A percentile compares a stretch with the other conserved stretches of the same genome.
Evolutionary conservation across 2,329 filamentous ascomycete species (phyloP).

Genomic region (Calcarisporium arbuscula): DNA sequence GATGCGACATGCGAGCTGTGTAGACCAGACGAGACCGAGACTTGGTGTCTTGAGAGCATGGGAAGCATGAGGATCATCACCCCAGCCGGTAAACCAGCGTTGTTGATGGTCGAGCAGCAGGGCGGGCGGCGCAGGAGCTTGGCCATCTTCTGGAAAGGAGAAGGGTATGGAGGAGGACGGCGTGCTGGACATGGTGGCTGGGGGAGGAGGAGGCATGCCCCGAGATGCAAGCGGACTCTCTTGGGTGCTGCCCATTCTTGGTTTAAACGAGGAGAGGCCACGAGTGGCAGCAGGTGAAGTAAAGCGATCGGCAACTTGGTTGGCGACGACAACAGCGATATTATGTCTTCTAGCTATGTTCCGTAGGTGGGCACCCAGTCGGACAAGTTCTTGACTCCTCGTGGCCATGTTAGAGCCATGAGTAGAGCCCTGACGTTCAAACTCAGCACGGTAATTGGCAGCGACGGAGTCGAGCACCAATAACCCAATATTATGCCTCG

Average conservation of each 20-base stretch:
- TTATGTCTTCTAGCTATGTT: slow-evolving; percentile 67
- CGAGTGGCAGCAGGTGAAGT: slow-evolving; percentile 9
- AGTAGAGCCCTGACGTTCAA: slow-evolving; percentile 51
- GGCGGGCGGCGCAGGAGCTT: slow-evolving; percentile 38
- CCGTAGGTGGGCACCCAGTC: slow-evolving; percentile 68
- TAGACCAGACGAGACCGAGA: slow-evolving; percentile 83
- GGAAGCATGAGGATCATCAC: slow-evolving; percentile 53
- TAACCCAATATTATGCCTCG: slow-evolving; percentile 70
- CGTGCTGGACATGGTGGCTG: slow-evolving; percentile 23
- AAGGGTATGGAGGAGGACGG: slow-evolving; percentile 35
- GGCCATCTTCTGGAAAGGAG: slow-evolving; percentile 19
- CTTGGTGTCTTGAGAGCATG: slow-evolving; percentile 71
- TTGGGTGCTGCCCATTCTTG: slow-evolving; percentile 1
- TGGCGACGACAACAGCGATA: slow-evolving; percentile 84
- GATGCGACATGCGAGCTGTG: slow-evolving; percentile 77
- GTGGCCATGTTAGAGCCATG: slow-evolving; percentile 63
- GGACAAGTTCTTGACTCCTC: slow-evolving; percentile 69
- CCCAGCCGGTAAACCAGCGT: slow-evolving; percentile 93
- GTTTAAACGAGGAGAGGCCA: too few species aligned
- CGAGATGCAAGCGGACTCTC: slow-evolving; percentile 46
- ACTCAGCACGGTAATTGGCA: slow-evolving; percentile 92
- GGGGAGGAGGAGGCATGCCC: slow-evolving; percentile 27
- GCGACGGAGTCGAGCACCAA: slow-evolving; percentile 87
- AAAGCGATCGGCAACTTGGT: slow-evolving; percentile 92
- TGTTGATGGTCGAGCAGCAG: slow-evolving; percentile 84